These are phyloP conservation scores for Cyclospora cayetanensis DNA, from an alignment of 169 alveolate species.

Conservation along the genomic window DNA sequence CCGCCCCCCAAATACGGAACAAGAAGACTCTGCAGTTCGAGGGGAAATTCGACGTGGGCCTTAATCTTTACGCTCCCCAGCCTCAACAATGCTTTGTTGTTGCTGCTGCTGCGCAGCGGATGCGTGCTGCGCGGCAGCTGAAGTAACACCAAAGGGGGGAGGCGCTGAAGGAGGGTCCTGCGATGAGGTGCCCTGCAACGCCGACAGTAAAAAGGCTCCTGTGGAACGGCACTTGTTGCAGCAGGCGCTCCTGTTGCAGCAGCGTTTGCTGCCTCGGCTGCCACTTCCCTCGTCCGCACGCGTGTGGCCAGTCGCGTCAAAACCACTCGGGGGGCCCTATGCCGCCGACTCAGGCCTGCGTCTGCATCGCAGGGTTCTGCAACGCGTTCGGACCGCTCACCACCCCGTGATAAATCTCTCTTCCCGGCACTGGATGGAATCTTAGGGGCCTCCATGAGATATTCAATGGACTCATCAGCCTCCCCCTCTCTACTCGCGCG, in stretches of 20 bases:
- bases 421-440: too few species aligned
- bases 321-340: too few species aligned
- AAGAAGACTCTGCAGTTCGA: neutral
- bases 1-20: neutral
- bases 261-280: neutral
- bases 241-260: neutral
- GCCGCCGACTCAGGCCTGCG: too few species aligned
- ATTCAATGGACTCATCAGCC: too few species aligned
- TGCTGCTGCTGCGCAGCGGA: neutral
- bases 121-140: slow-evolving; percentile 38
- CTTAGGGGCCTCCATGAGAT: too few species aligned
- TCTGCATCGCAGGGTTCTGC: too few species aligned
- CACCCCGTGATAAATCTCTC: too few species aligned
- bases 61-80: slow-evolving; percentile 12
- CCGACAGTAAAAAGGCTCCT: neutral
- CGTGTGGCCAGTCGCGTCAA: neutral
- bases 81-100: neutral
- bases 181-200: neutral
- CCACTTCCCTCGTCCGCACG: neutral
- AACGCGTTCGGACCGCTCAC: too few species aligned
- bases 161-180: neutral
- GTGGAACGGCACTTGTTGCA: neutral
- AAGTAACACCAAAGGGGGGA: neutral
- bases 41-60: slow-evolving; percentile 46
- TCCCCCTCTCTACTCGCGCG: too few species aligned